Conservation (phyloP, 2,329 filamentous ascomycete species). For the Chrysoporthe austroafricana region DNA sequence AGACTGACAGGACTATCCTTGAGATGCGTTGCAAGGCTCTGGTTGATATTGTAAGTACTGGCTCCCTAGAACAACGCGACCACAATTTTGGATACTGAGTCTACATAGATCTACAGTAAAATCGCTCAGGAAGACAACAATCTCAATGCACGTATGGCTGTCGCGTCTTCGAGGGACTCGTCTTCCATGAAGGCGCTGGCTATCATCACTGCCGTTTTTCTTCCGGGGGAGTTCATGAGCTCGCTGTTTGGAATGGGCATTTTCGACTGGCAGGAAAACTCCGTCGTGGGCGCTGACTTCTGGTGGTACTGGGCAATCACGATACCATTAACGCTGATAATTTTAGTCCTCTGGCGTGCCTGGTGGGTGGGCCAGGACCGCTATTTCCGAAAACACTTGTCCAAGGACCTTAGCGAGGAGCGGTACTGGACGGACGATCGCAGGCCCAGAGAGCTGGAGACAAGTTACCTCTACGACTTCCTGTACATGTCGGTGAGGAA, state of each 20-base stretch:
- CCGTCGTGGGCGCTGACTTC: slow-evolving; percentile 45
- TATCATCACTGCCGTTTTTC: slow-evolving; percentile 52
- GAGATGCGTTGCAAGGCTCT: slow-evolving; percentile 51
- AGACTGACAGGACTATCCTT: slow-evolving; percentile 51
- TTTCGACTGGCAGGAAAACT: slow-evolving; percentile 49
- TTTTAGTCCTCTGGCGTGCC: slow-evolving; percentile 47
- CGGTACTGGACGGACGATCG: slow-evolving; percentile 52
- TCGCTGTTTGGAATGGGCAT: slow-evolving; percentile 52
- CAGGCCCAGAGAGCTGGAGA: slow-evolving; percentile 46
- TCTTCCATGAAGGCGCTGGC: slow-evolving; percentile 54
- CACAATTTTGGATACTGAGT: neutral
- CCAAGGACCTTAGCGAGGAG: slow-evolving; percentile 52
- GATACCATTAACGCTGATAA: slow-evolving; percentile 47
- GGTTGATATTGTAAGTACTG: slow-evolving; percentile 47
- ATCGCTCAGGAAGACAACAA: slow-evolving; percentile 55
- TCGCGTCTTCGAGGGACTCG: slow-evolving; percentile 46
- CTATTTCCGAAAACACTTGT: slow-evolving; percentile 50
- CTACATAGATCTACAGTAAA: slow-evolving; percentile 48
- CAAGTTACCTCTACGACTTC: slow-evolving; percentile 49
- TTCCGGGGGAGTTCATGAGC: slow-evolving; percentile 51
- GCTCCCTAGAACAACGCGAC: slow-evolving; percentile 5
- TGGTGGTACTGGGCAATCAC: slow-evolving; percentile 53
- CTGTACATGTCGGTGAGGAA: slow-evolving; percentile 44
- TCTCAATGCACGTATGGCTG: slow-evolving; percentile 47
- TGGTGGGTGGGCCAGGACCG: slow-evolving; percentile 54